Conservation (phyloP, 169 alveolate genomes). For the Cryptosporidium sp. region DNA sequence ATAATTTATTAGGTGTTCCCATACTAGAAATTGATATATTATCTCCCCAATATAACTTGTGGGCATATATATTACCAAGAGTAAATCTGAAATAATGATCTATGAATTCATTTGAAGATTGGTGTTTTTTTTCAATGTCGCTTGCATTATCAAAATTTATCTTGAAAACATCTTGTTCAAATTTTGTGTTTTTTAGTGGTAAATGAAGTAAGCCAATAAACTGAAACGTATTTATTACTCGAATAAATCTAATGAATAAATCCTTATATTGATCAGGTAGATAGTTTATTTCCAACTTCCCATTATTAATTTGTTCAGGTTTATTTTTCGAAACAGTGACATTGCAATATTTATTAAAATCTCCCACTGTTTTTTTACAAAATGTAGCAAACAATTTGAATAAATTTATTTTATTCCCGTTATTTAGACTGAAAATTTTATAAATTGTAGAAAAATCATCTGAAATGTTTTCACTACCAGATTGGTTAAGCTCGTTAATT, state of each 20-base stretch:
- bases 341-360: not conserved
- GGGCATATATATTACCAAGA: constrained; percentile 35
- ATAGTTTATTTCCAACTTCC: not conserved
- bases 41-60: constrained; percentile 46
- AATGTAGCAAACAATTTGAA: constrained; percentile 10
- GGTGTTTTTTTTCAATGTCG: not conserved
- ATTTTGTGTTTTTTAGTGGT: constrained; percentile 8
- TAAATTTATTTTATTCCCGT: constrained; percentile 25
- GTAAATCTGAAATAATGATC: not conserved
- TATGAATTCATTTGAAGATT: not conserved
- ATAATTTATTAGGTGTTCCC: not conserved
- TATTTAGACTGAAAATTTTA: not conserved
- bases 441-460: constrained; percentile 12
- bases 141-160: not conserved
- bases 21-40: not conserved
- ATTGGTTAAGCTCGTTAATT: not conserved
- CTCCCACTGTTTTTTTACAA: not conserved
- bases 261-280: constrained; percentile 1
- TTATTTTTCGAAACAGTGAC: not conserved
- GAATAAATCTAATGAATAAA: constrained; percentile 3
- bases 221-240: constrained; percentile 41
- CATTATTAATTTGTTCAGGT: not conserved
- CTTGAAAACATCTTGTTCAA: not conserved
- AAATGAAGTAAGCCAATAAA: constrained; percentile 28
- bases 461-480: not conserved